Conservation (phyloP, 306 rosid genomes). For the Neltuma alba region DNA sequence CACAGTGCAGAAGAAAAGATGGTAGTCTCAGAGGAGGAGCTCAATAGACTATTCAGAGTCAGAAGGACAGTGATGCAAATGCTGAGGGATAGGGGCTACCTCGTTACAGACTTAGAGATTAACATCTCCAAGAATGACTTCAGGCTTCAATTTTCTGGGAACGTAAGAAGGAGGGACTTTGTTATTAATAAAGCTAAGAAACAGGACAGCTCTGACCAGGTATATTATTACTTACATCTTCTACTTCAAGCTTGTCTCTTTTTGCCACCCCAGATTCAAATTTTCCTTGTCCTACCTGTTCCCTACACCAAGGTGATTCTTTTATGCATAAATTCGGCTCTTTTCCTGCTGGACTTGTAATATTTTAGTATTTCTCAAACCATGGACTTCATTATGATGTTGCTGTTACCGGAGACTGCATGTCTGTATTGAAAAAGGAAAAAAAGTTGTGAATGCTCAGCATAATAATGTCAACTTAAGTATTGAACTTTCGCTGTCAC, state of each 20-base stretch:
- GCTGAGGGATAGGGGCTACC: conserved; percentile 54
- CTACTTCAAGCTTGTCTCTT: background rate
- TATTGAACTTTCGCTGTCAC: background rate
- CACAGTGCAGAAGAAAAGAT: conserved; percentile 33
- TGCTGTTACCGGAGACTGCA: background rate
- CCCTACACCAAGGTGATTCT: too few species aligned
- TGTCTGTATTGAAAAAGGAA: background rate
- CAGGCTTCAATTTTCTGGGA: conserved; percentile 37
- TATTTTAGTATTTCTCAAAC: too few species aligned
- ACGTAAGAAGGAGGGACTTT: conserved; percentile 76
- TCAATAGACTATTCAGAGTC: conserved; percentile 44
- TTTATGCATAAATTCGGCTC: too few species aligned
- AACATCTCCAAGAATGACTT: background rate
- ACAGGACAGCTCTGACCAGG: conserved; percentile 53
- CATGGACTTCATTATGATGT: background rate
- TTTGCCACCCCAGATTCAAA: too few species aligned
- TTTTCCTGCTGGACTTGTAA: too few species aligned
- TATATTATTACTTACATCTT: background rate
- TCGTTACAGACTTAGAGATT: background rate
- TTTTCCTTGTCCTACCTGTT: too few species aligned
- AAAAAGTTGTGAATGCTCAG: background rate
- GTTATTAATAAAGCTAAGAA: conserved; percentile 59
- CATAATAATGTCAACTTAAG: background rate
- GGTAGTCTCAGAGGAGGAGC: conserved; percentile 63
- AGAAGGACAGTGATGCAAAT: conserved; percentile 71